Evolutionary conservation across 495 filamentous ascomycete genomes (phyloP).

Genomic region (Penicillium lividum): DNA sequence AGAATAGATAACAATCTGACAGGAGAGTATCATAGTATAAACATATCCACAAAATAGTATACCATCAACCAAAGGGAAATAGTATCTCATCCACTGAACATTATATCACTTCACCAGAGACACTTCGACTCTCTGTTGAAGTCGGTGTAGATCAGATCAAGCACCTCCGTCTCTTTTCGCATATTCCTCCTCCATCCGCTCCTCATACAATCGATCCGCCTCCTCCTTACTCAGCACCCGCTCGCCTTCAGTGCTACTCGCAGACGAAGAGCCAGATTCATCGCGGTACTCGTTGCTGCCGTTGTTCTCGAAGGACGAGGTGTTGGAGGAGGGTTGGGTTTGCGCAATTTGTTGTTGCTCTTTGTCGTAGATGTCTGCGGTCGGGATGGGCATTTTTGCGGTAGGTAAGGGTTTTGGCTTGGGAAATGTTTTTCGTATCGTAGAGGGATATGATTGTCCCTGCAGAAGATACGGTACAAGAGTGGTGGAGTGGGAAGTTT

Average conservation of each 20-base stretch:
- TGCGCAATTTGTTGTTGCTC: conserved; percentile 12
- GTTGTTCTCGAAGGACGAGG: conserved; percentile 17
- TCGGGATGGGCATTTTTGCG: conserved; percentile 36
- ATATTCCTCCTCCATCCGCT: conserved; percentile 77
- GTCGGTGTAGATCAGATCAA: conserved; percentile 25
- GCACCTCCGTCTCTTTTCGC: conserved; percentile 75
- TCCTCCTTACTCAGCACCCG: conserved; percentile 49
- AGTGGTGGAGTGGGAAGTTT: not conserved
- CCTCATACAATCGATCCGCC: conserved; percentile 64
- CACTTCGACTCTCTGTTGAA: not conserved
- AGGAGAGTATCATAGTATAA: not conserved
- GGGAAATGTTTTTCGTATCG: not conserved
- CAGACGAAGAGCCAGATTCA: conserved; percentile 13
- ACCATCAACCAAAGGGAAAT: not conserved
- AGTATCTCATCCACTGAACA: not conserved
- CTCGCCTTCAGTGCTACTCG: conserved; percentile 21
- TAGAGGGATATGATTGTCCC: not conserved
- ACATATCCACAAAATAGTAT: not conserved
- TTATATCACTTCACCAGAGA: not conserved
- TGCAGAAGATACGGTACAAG: not conserved
- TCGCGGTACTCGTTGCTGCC: conserved; percentile 9
- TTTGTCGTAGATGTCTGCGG: conserved; percentile 21
- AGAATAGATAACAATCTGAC: not conserved
- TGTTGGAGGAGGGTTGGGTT: conserved; percentile 15
- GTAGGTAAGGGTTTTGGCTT: not conserved